Base-by-base conservation (phyloP, 768 basidiomycete genomes). In the Leccinum rimulosum region DNA sequence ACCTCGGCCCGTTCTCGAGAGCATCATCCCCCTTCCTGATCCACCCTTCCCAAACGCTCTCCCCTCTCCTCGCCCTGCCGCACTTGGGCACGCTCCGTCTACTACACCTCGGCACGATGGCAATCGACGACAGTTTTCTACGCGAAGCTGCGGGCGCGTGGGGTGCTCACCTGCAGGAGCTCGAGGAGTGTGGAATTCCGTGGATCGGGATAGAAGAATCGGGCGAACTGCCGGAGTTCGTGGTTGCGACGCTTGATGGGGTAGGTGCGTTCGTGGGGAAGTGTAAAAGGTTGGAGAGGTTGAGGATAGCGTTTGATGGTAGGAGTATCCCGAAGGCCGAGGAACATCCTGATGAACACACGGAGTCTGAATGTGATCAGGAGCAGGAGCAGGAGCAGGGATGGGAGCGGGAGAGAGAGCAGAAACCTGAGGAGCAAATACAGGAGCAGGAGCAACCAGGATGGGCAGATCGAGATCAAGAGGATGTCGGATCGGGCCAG, bases 301-400 rank as follows among this genome's bases (percentile, higher is more conserved):
- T 72, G 10, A 51, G 63, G 5, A 14, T 72, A 6, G 62, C 72
- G 5, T 71, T 72, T 54, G 70, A 72, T 25, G 71, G 62, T n/a
- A 56, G 59, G n/a, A 17, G 47, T 3, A 22, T 65, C 2, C 61
- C 53, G 6, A 45, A n/a, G 3, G 27, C 7, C 1, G 50, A 54
- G 12, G 48, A 14, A 27, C 3, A 19, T 40, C 22, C 10, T 6
- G 52, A 47, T 14, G 52, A 40, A 33, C 22, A 14, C 22, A 27
- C 56, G 11, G 35, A 28, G 5, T 28, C 5, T 6, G 25, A 35
- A 45, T 8, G 25, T 17, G 17, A 25, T 14, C 45, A 33, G 5
- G 33, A 61, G 25, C 25, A 0, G 7, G 28, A 25, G 10, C 31
- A 33, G 4, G 28, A 25, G 5, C 40, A n/a, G 40, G 40, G n/a